phyloP scores from a whole-genome alignment of 106 monocot species.

The Gastrodia elata region DNA sequence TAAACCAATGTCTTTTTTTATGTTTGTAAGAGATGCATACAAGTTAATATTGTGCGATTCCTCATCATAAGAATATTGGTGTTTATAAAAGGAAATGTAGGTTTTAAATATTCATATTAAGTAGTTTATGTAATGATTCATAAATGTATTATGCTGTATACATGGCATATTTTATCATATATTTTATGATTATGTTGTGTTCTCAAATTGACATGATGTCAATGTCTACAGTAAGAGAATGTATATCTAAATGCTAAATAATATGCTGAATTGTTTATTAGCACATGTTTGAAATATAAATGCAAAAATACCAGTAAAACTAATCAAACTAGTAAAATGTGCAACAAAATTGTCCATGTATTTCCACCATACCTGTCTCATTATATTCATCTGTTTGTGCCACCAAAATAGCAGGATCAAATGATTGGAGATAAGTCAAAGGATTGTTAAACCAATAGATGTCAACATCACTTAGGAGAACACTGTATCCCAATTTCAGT shows the following conservation, averaged over 20 bases:
- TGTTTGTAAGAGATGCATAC: no score
- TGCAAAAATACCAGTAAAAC: neutral
- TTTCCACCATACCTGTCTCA: conserved; percentile 44
- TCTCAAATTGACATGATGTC: no score
- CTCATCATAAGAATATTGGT: no score
- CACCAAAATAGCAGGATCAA: conserved; percentile 54
- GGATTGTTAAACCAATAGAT: conserved; percentile 94
- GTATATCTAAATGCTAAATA: neutral
- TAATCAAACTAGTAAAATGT: neutral
- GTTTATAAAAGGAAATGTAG: no score
- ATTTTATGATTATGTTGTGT: no score
- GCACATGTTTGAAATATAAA: neutral
- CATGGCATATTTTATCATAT: no score
- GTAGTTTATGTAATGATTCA: no score
- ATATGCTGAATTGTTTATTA: neutral
- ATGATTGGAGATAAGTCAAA: conserved; percentile 52
- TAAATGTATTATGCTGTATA: no score
- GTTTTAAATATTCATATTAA: no score
- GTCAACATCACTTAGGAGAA: conserved; percentile 91
- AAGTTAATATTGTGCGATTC: no score
- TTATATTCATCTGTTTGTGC: conserved; percentile 93
- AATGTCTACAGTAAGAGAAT: neutral
- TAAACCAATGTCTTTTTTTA: no score
- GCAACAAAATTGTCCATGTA: neutral
- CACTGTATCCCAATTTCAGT: conserved; percentile 71